Base-by-base conservation (phyloP, 176 grass and related monocot species). In the Juncus effusus region DNA sequence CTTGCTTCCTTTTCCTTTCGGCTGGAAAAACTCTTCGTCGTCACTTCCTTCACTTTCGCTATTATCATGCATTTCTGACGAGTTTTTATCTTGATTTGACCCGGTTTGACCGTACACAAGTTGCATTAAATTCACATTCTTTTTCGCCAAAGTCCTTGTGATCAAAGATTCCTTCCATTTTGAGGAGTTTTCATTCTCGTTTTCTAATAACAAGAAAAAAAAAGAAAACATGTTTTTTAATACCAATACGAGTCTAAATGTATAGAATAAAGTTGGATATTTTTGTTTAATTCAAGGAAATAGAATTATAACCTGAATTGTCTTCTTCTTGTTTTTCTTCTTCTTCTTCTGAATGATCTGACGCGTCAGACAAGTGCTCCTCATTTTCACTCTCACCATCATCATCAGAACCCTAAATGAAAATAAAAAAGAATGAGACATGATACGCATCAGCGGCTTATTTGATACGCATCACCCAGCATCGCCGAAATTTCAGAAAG, bases 141-240 rank as follows among this genome's bases (percentile, higher is more conserved):
- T 80, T 69, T 40, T 83, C 13, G 79, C 74, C 47, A 80, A 52
- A 79, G 82, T 86, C 56, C 78, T 89, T 36, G 59, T 82, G 73
- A 92, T 72, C 65, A 97, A 77, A 40, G 85, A 80, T 75, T 89
- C 76, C 72, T 93, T 99, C 94, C 94, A 99, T 57, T 93, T 99
- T 5, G 88, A 86, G 63, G 79, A 74, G 62, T 93, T 92, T 19
- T 74, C 75, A 54, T 38, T 36, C 60, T 89, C 83, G 55, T 76
- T 75, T 49, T 81, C 94, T 99, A 60, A 36, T 58, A 78, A 52
- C 40, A 60, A 35, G 2, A 75, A 64, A 74, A 69, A 61, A 28
- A 28, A 28, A 28, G 1, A 28, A 28, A 28, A 28, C 19, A 28
- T 28, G 19, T 28, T 28, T 28, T 40, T 70, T 28, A 70, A 53